phyloP scores from a whole-genome alignment of 2,329 filamentous ascomycete genomes.

The Aureobasidium mangrovei region DNA sequence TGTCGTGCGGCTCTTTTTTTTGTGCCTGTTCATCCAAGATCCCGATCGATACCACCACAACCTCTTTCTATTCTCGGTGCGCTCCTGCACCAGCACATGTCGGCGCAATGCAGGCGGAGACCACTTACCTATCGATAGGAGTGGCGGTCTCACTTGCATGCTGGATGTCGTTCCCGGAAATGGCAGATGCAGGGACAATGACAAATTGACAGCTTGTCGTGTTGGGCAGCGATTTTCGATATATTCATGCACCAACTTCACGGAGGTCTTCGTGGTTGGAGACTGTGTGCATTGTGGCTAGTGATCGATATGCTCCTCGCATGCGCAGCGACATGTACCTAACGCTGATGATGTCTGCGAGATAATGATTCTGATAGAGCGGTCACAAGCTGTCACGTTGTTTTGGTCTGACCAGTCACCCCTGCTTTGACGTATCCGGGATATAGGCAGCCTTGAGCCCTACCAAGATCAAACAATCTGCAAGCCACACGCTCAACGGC shows the following conservation, averaged over 20 bases:
- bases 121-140: constrained; percentile 1
- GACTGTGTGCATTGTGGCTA: neutral
- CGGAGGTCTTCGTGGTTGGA: neutral
- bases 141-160: neutral
- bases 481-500: too few species aligned
- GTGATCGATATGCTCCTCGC: neutral
- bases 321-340: neutral
- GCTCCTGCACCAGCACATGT: constrained; percentile 1
- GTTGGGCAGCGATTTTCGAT: constrained; percentile 3
- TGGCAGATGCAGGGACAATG: constrained; percentile 9
- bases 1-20: neutral
- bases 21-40: neutral
- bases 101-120: neutral
- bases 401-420: too few species aligned
- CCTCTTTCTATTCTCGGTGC: neutral
- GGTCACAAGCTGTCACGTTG: too few species aligned
- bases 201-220: neutral
- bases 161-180: neutral
- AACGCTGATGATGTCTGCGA: neutral
- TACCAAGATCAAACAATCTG: too few species aligned
- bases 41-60: neutral
- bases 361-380: neutral
- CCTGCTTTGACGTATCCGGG: too few species aligned
- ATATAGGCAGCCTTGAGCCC: too few species aligned
- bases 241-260: neutral